A percentile compares a stretch with the other conserved stretches of the same genome.
These are phyloP conservation scores for Monosporascus sp. DNA, from an alignment of 2,329 filamentous ascomycete genomes.

Conservation along the genomic window DNA sequence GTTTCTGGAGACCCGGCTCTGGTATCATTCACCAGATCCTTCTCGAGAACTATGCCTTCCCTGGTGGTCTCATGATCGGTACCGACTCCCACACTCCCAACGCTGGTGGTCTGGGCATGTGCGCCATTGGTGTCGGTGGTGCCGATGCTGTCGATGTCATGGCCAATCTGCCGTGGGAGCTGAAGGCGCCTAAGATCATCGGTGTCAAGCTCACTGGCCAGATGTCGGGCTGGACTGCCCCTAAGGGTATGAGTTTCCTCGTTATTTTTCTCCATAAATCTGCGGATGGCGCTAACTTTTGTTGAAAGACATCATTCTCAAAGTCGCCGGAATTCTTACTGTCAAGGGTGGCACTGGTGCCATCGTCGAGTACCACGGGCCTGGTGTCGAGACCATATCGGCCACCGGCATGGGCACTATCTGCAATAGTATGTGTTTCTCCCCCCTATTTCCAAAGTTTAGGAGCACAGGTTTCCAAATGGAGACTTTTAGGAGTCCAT, in stretches of 20 bases:
- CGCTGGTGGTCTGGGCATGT: constrained; percentile 91
- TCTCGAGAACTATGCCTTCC: constrained; percentile 98
- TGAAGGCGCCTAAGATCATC: constrained; percentile 96
- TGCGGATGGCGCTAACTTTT: constrained; percentile 5
- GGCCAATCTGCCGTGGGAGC: constrained; percentile 71
- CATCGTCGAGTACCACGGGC: constrained; percentile 72
- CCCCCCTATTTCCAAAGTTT: constrained; percentile 12
- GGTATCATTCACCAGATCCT: constrained; percentile 99
- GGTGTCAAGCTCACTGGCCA: constrained; percentile 91
- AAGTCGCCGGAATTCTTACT: constrained; percentile 93
- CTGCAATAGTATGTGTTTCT: constrained; percentile 41
- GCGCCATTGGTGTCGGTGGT: constrained; percentile 93
- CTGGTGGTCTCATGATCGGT: constrained; percentile 94
- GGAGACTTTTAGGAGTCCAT: no score
- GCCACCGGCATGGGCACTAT: constrained; percentile 87
- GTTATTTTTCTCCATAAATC: neutral
- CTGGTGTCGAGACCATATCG: constrained; percentile 68
- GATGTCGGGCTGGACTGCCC: constrained; percentile 84
- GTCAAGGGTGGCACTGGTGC: constrained; percentile 97
- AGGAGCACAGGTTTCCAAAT: no score
- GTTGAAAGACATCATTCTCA: constrained; percentile 79
- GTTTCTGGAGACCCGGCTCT: constrained; percentile 98
- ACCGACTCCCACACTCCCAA: constrained; percentile 98
- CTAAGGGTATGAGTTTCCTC: constrained; percentile 64
- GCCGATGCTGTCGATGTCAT: constrained; percentile 98